Conservation (phyloP, 1,284 basidiomycete genomes). For the Trichosporon faecale region DNA sequence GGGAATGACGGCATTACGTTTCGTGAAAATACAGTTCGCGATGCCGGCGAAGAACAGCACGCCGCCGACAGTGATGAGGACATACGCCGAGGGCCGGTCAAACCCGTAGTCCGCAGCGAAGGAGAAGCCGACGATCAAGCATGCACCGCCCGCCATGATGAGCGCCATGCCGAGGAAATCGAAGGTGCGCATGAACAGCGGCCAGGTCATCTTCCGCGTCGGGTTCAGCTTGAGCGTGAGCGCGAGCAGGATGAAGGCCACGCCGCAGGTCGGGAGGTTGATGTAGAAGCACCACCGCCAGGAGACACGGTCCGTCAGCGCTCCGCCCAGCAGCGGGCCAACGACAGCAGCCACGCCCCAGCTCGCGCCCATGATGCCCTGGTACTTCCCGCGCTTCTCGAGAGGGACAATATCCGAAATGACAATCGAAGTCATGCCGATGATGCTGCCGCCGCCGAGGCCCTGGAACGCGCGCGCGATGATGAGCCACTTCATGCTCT, state of each 20-base stretch:
- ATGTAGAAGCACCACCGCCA: slow-evolving; percentile 35
- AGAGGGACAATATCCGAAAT: slow-evolving; percentile 46
- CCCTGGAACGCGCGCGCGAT: slow-evolving; percentile 43
- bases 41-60: slow-evolving; percentile 60
- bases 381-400: slow-evolving; percentile 49
- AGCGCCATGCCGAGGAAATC: slow-evolving; percentile 55
- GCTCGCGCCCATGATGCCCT: slow-evolving; percentile 50
- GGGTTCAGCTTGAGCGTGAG: slow-evolving; percentile 77
- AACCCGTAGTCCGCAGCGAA: slow-evolving; percentile 50
- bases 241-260: slow-evolving; percentile 68
- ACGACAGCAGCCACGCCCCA: slow-evolving; percentile 53
- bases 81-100: slow-evolving; percentile 61
- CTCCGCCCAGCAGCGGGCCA: slow-evolving; percentile 52
- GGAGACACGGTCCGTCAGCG: slow-evolving; percentile 33
- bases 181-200: slow-evolving; percentile 39
- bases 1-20: slow-evolving; percentile 69
- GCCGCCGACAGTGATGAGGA: slow-evolving; percentile 67
- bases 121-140: slow-evolving; percentile 72
- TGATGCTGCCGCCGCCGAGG: slow-evolving; percentile 44
- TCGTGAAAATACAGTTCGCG: slow-evolving; percentile 68
- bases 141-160: slow-evolving; percentile 68
- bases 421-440: slow-evolving; percentile 27
- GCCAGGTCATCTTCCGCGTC: slow-evolving; percentile 13
- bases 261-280: slow-evolving; percentile 50
- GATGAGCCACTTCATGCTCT: slow-evolving; percentile 44